Conservation (phyloP, 2,329 filamentous ascomycete genomes). For the Periglandula ipomoeae region DNA sequence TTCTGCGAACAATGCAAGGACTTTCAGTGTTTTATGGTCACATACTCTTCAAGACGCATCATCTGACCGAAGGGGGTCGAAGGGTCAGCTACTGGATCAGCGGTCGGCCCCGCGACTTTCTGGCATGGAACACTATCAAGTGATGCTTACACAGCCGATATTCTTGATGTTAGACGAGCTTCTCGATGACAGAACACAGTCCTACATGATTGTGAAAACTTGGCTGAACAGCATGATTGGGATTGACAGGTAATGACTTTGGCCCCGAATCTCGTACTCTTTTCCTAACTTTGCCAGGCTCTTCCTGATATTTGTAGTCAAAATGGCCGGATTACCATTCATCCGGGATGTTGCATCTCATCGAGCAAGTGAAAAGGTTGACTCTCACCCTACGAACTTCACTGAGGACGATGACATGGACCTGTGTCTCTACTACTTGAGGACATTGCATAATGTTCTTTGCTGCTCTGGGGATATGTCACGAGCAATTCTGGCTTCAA, state of each 20-base stretch:
- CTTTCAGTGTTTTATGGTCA: conserved; percentile 73
- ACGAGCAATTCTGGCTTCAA: conserved; percentile 62
- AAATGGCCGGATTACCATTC: conserved; percentile 47
- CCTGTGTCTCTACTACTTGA: conserved; percentile 69
- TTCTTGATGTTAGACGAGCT: conserved; percentile 76
- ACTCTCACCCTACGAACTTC: conserved; percentile 18
- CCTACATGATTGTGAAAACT: conserved; percentile 66
- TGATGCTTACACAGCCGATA: conserved; percentile 71
- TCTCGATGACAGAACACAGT: conserved; percentile 60
- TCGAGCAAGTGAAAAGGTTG: conserved; percentile 10
- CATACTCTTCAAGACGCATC: conserved; percentile 59
- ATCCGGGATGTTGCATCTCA: conserved; percentile 20
- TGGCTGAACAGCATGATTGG: conserved; percentile 67
- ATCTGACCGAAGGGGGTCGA: conserved; percentile 42
- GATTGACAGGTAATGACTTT: conserved; percentile 46
- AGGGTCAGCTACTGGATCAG: conserved; percentile 28
- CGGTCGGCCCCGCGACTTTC: conserved; percentile 33
- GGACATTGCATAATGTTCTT: conserved; percentile 64
- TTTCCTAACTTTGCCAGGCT: conserved; percentile 32
- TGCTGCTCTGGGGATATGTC: conserved; percentile 56
- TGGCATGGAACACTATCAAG: conserved; percentile 54
- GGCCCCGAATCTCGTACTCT: not conserved
- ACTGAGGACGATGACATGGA: conserved; percentile 59
- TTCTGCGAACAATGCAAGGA: conserved; percentile 52
- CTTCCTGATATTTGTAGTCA: conserved; percentile 51